phyloP scores from a whole-genome alignment of 2,329 filamentous ascomycete genomes.

The Aspergillus amoenus region DNA sequence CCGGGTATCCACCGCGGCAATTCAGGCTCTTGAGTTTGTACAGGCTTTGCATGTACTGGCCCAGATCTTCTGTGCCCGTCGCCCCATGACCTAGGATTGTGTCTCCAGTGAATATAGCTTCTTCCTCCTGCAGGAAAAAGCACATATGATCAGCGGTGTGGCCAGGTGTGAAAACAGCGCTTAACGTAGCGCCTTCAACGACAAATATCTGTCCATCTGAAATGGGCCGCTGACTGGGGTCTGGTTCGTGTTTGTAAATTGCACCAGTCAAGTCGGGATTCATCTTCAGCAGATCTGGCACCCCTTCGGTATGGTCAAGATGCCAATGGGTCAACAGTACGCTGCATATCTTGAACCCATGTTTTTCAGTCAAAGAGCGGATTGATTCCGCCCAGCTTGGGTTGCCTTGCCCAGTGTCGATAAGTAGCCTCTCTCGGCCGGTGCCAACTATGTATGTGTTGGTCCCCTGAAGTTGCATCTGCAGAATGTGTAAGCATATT shows the following conservation, averaged over 20 bases:
- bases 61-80: conserved; percentile 41
- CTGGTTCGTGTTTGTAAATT: conserved; percentile 41
- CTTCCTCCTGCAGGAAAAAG: conserved; percentile 67
- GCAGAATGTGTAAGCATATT: too few species aligned
- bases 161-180: conserved; percentile 55
- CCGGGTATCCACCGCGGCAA: conserved; percentile 45
- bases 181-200: conserved; percentile 41
- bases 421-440: conserved; percentile 23
- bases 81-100: conserved; percentile 68
- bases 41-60: conserved; percentile 37
- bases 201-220: conserved; percentile 38
- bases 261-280: conserved; percentile 15
- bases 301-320: conserved; percentile 45
- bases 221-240: conserved; percentile 32
- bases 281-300: conserved; percentile 37
- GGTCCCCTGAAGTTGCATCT: conserved; percentile 33
- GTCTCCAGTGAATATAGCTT: conserved; percentile 77
- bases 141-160: conserved; percentile 75
- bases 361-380: background rate
- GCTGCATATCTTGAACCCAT: conserved; percentile 34
- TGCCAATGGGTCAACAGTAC: conserved; percentile 48
- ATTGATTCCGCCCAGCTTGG: background rate
- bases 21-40: conserved; percentile 32
- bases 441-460: conserved; percentile 41
- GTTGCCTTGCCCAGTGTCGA: conserved; percentile 30